phyloP scores from a whole-genome alignment of 768 basidiomycete species.

The Lactarius trivialis region DNA sequence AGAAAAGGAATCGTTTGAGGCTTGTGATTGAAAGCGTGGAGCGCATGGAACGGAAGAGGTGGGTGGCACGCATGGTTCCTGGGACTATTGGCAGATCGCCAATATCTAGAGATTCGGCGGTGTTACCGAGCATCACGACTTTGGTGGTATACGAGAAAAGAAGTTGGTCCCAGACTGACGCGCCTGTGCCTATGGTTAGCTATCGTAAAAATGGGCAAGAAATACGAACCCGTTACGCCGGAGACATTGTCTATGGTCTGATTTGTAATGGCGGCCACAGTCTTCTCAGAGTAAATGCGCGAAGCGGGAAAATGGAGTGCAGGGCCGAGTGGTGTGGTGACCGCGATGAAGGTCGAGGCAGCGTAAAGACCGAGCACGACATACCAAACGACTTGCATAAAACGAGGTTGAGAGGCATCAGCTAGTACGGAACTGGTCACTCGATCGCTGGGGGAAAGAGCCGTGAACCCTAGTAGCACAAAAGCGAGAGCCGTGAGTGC shows the following conservation, averaged over 20 bases:
- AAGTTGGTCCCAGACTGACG: conserved; percentile 54
- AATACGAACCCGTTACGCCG: conserved; percentile 44
- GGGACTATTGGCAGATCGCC: conserved; percentile 83
- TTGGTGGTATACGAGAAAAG: conserved; percentile 87
- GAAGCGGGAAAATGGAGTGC: conserved; percentile 66
- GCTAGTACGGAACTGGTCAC: conserved; percentile 24
- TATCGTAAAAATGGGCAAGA: background rate
- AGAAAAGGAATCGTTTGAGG: conserved; percentile 43
- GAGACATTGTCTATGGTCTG: conserved; percentile 70
- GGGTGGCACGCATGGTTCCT: conserved; percentile 57
- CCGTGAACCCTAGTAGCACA: conserved; percentile 38
- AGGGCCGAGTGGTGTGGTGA: conserved; percentile 64
- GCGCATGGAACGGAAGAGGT: conserved; percentile 62
- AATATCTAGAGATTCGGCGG: conserved; percentile 68
- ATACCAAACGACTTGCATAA: conserved; percentile 42
- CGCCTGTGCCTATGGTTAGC: conserved; percentile 32
- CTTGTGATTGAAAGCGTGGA: conserved; percentile 44
- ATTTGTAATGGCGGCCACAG: conserved; percentile 51
- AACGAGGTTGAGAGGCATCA: conserved; percentile 22
- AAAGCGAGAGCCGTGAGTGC: conserved; percentile 45
- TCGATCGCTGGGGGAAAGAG: conserved; percentile 50
- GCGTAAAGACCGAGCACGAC: conserved; percentile 45
- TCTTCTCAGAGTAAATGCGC: conserved; percentile 69
- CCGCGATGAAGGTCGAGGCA: conserved; percentile 37
- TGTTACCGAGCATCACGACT: conserved; percentile 79